Percentiles rank a stretch among this genome's conserved stretches.
These are phyloP conservation scores for Penstemon barbatus DNA, from an alignment of 257 asterid genomes.

Conservation along the genomic window DNA sequence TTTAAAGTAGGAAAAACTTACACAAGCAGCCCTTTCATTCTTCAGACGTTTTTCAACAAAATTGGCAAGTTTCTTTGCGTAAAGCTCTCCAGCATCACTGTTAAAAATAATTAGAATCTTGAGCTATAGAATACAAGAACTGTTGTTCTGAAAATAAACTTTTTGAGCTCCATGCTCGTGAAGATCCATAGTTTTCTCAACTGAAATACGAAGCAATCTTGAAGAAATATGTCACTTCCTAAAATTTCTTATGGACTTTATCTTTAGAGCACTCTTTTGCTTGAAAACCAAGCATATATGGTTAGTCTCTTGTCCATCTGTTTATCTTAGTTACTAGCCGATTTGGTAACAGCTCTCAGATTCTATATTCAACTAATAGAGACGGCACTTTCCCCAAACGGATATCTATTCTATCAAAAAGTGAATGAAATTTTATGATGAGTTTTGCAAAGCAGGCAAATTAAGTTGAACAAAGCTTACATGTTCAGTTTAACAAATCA, in stretches of 20 bases:
- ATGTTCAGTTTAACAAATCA: not conserved
- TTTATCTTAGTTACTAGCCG: not conserved
- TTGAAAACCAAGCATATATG: not conserved
- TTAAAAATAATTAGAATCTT: constrained; percentile 20
- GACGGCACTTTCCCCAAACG: not conserved
- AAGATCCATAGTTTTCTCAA: constrained; percentile 17
- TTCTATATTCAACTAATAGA: not conserved
- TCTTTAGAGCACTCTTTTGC: constrained; percentile 5
- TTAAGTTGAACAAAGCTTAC: constrained; percentile 7
- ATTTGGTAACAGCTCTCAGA: constrained; percentile 4
- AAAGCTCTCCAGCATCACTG: constrained; percentile 95
- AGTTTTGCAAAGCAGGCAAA: constrained; percentile 5
- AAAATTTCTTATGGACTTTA: not conserved
- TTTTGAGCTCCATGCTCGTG: not conserved
- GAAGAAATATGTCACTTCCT: not conserved
- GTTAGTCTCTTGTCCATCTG: not conserved
- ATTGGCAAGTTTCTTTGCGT: constrained; percentile 84
- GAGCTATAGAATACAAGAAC: constrained; percentile 3
- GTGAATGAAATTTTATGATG: not conserved
- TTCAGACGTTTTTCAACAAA: constrained; percentile 94
- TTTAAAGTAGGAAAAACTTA: constrained; percentile 45
- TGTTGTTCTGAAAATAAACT: not conserved
- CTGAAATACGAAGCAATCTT: not conserved
- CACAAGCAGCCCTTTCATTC: constrained; percentile 95
- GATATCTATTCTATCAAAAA: no score